These are phyloP conservation scores for Paramyrothecium roridum DNA, from an alignment of 2,329 filamentous ascomycete genomes.

Conservation along the genomic window DNA sequence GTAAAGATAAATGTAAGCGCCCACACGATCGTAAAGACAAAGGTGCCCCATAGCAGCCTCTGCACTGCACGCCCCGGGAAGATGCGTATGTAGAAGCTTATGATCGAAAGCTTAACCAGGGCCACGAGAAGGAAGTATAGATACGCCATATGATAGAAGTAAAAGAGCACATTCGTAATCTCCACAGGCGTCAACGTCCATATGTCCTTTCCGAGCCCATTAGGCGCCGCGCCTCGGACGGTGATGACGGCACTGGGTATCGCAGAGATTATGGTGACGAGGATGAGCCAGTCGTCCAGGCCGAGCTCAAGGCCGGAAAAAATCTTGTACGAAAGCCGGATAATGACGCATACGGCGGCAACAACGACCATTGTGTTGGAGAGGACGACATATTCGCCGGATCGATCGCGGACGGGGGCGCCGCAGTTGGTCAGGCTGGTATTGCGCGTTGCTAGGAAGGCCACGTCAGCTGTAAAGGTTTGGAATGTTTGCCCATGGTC, in stretches of 20 bases:
- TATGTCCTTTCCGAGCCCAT: constrained; percentile 23
- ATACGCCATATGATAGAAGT: constrained; percentile 26
- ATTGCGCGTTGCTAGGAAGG: constrained; percentile 3
- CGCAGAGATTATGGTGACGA: constrained; percentile 13
- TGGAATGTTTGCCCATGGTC: background rate
- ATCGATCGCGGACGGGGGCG: constrained; percentile 7
- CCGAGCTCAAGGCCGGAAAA: constrained; percentile 22
- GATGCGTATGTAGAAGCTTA: constrained; percentile 37
- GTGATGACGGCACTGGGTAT: constrained; percentile 17
- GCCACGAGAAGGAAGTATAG: constrained; percentile 32
- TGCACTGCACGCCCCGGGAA: constrained; percentile 27
- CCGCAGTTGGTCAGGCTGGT: constrained; percentile 9
- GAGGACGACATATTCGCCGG: constrained; percentile 6
- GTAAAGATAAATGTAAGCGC: constrained; percentile 23
- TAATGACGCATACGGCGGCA: constrained; percentile 26
- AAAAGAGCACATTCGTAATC: constrained; percentile 13
- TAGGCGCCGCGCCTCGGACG: constrained; percentile 12
- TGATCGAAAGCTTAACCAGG: constrained; percentile 34
- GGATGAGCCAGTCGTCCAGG: constrained; percentile 20
- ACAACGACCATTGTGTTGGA: constrained; percentile 19
- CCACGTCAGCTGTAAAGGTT: background rate
- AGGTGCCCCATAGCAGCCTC: constrained; percentile 24
- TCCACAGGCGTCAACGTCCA: constrained; percentile 17
- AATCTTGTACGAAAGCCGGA: constrained; percentile 26
- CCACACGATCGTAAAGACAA: constrained; percentile 23